phyloP scores from a whole-genome alignment of 805 yeast genomes.

The Blastobotrys parvus region DNA sequence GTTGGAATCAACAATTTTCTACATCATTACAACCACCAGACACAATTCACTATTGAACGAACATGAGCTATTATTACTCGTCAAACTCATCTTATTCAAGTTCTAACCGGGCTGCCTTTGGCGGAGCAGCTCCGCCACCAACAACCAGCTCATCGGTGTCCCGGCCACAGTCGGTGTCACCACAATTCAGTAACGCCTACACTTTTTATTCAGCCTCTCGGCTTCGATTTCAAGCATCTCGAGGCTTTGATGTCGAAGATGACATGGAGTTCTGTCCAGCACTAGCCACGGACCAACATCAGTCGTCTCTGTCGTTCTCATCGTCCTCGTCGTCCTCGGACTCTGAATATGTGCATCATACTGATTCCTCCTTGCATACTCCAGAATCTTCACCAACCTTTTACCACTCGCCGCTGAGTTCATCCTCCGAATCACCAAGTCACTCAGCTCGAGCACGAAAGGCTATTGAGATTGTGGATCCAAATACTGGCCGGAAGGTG shows the following conservation, averaged over 20 bases:
- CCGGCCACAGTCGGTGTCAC: conserved; percentile 26
- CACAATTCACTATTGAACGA: not conserved
- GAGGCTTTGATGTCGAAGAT: conserved; percentile 64
- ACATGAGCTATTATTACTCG: not conserved
- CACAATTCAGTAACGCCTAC: conserved; percentile 20
- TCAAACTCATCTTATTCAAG: not conserved
- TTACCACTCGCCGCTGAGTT: not conserved
- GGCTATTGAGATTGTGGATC: conserved; percentile 46
- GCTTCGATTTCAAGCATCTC: conserved; percentile 45
- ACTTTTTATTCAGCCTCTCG: conserved; percentile 11
- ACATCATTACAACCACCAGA: not conserved
- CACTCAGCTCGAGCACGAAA: conserved; percentile 16
- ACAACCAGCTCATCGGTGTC: conserved; percentile 7
- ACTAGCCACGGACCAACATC: conserved; percentile 8
- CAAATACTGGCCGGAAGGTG: conserved; percentile 39
- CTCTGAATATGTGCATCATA: not conserved
- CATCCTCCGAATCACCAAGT: not conserved
- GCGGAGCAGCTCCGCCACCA: not conserved
- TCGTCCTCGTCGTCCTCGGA: not conserved
- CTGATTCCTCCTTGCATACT: not conserved
- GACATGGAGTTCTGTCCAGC: conserved; percentile 65
- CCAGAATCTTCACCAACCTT: conserved; percentile 10
- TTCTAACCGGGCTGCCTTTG: not conserved
- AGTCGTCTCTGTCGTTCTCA: not conserved
- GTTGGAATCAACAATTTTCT: not conserved